These are phyloP conservation scores for Paracorniculantispora psalliotae DNA, from an alignment of 2,329 filamentous ascomycete genomes.

Conservation along the genomic window DNA sequence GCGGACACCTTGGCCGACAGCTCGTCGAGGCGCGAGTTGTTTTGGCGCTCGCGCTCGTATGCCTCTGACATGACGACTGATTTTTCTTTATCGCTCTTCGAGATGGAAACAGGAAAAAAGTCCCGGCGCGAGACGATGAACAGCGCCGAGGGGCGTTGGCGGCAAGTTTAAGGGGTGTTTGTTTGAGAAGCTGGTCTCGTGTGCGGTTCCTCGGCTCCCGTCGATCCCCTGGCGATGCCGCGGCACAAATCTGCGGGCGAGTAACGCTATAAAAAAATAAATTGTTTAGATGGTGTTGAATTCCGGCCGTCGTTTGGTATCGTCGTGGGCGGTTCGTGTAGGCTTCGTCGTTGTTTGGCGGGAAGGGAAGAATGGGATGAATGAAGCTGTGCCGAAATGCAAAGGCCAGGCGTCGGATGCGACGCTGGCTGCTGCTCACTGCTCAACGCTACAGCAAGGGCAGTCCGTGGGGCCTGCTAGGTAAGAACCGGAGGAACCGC, in stretches of 20 bases:
- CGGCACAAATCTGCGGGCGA: neutral
- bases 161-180: neutral
- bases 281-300: neutral
- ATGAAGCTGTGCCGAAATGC: neutral
- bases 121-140: neutral
- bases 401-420: neutral
- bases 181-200: neutral
- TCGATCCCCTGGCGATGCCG: neutral
- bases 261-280: neutral
- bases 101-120: neutral
- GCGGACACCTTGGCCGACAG: constrained; percentile 87
- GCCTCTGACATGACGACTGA: constrained; percentile 60
- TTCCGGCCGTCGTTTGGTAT: neutral
- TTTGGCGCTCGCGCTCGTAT: constrained; percentile 81
- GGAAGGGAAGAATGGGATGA: neutral
- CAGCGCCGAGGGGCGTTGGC: neutral
- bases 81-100: neutral
- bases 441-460: neutral
- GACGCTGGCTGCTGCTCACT: neutral
- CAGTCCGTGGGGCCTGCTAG: too few relatives aligned
- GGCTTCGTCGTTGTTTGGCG: neutral
- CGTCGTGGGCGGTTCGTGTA: neutral
- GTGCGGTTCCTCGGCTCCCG: too few relatives aligned
- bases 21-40: constrained; percentile 89
- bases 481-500: too few relatives aligned